A percentile compares a stretch with the other conserved stretches of the same genome.
Conservation (phyloP, 805 yeast species). For the Yamadazyma phyllophila region DNA sequence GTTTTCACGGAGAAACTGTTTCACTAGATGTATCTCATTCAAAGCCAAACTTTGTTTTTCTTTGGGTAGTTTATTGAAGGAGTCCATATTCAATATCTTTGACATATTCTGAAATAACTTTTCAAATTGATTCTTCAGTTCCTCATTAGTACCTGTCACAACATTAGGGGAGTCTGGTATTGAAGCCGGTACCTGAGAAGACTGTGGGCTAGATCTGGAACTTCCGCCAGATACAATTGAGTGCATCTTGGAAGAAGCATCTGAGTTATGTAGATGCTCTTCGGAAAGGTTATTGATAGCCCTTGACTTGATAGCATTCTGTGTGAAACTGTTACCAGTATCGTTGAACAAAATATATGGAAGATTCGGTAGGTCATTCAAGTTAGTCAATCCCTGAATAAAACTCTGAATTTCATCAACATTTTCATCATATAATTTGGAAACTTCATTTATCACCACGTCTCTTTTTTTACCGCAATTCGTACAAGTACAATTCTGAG, state of each 20-base stretch:
- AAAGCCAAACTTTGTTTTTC: slow-evolving; percentile 4
- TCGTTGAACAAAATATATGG: slow-evolving; percentile 37
- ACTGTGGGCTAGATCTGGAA: not conserved
- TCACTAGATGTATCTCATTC: slow-evolving; percentile 4
- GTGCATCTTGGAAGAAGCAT: not conserved
- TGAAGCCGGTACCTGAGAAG: not conserved
- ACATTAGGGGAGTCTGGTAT: not conserved
- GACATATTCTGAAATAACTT: slow-evolving; percentile 4
- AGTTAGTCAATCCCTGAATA: slow-evolving; percentile 38
- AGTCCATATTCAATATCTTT: slow-evolving; percentile 1
- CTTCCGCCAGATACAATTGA: not conserved
- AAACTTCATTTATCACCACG: slow-evolving; percentile 75
- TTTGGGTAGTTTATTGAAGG: slow-evolving; percentile 1
- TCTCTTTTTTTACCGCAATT: slow-evolving; percentile 74
- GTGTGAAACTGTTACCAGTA: slow-evolving; percentile 8
- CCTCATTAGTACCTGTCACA: not conserved
- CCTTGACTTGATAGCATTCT: slow-evolving; percentile 21
- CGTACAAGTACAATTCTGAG: slow-evolving; percentile 58
- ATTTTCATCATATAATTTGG: slow-evolving; percentile 66
- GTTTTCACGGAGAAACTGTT: slow-evolving; percentile 2
- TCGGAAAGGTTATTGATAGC: not conserved
- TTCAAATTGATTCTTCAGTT: slow-evolving; percentile 8
- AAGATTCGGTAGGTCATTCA: slow-evolving; percentile 34
- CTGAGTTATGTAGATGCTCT: not conserved
- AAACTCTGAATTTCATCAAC: slow-evolving; percentile 47